Conservation (phyloP, 2,329 filamentous ascomycete genomes). For the Xylariaceae sp. region DNA sequence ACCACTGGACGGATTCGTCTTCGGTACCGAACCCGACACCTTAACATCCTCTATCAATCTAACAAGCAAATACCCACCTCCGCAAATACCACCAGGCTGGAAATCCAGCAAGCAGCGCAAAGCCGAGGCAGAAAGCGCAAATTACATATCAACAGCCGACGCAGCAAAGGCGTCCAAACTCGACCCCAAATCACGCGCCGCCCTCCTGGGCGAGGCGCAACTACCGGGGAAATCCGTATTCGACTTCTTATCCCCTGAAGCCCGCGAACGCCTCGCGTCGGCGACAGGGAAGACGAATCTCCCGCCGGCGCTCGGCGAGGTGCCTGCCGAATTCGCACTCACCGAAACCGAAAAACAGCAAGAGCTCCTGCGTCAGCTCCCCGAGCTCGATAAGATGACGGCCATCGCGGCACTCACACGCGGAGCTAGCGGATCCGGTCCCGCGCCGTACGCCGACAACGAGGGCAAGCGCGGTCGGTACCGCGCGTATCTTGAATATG, state of each 20-base stretch:
- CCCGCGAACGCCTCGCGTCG: slow-evolving; percentile 76
- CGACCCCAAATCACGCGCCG: slow-evolving; percentile 78
- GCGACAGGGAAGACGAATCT: slow-evolving; percentile 79
- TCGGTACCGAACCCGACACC: slow-evolving; percentile 62
- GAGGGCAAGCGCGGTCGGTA: slow-evolving; percentile 82
- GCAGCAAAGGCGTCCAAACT: slow-evolving; percentile 79
- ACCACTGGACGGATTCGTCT: slow-evolving; percentile 80
- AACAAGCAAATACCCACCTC: slow-evolving; percentile 64
- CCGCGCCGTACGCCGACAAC: slow-evolving; percentile 83
- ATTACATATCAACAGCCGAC: slow-evolving; percentile 55
- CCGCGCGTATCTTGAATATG: slow-evolving; percentile 78
- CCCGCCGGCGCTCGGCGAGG: slow-evolving; percentile 78
- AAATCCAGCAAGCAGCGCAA: slow-evolving; percentile 62
- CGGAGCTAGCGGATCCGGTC: slow-evolving; percentile 59
- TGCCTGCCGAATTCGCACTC: slow-evolving; percentile 68
- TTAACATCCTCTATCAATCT: slow-evolving; percentile 52
- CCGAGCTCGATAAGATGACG: slow-evolving; percentile 69
- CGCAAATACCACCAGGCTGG: slow-evolving; percentile 77
- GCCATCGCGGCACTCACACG: slow-evolving; percentile 73
- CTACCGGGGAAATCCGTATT: slow-evolving; percentile 95
- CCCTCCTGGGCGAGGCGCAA: slow-evolving; percentile 78
- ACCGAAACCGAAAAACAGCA: slow-evolving; percentile 69
- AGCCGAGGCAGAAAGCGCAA: slow-evolving; percentile 30
- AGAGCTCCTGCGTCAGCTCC: slow-evolving; percentile 64
- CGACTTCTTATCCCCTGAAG: slow-evolving; percentile 82